Evolutionary conservation across 148 eudicot genomes (phyloP), one percentile per base, ranked within the genome.

Genomic region (Cornus florida): DNA sequence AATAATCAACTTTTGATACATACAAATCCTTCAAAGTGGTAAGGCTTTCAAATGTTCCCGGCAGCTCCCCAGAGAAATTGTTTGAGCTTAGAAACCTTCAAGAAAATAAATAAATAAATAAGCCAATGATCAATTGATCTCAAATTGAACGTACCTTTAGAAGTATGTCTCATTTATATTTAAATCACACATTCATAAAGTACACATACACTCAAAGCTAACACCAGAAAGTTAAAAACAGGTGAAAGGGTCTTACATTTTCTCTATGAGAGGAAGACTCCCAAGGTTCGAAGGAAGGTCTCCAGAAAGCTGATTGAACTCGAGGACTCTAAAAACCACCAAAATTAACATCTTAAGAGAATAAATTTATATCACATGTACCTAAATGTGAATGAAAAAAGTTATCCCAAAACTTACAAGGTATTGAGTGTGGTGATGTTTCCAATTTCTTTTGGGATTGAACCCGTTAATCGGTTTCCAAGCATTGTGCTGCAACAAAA

Each of bases 381-480:
- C 38, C 38, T 35, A 35, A 35, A 35, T 35, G 56, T 12, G 78
- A 22, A 62, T 2, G 7, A 65, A 75, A 65, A 12, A 38, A 23
- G 57, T 65, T 43, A 0, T 41, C 28, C 10, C 31, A 56, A 67
- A 65, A 14, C 3, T 79, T 87, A 87, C 89, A 87, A 66, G 6
- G 22, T 17, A 31, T 2, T 19, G 22, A 87, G 80, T 41, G 89
- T 84, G 75, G 69, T 70, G 82, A 87, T 79, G 70, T 79, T 87
- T 72, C 83, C 89, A 38, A 83, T 62, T 62, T 77, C 83, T 74
- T 43, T 77, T 8, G 89, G 89, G 56, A 87, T 73, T 67, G 85
- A 24, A 65, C 89, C 87, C 6, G 83, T 78, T 24, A 87, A 24
- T 12, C 85, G 85, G 56, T 86, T 84, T 62, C 83, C 89, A 14